These are phyloP conservation scores for Phoma herbarum DNA, from an alignment of 2,329 filamentous ascomycete species.

Conservation along the genomic window DNA sequence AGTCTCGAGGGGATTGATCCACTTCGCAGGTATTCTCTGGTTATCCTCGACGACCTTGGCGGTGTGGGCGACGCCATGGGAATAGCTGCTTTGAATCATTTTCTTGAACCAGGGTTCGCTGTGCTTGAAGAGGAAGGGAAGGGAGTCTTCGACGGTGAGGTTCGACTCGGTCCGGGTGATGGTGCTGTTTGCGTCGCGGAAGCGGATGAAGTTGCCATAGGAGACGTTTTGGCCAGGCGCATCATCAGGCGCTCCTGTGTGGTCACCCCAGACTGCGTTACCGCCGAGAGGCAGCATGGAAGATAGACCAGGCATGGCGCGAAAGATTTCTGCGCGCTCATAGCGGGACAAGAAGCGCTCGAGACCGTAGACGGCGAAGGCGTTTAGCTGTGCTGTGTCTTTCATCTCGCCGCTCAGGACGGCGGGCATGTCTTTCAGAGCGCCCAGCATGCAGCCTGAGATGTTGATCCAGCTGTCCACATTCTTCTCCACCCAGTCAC, in stretches of 20 bases:
- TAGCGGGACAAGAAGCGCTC: slow-evolving; percentile 93
- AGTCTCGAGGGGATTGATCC: slow-evolving; percentile 94
- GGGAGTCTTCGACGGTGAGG: slow-evolving; percentile 78
- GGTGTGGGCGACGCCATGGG: slow-evolving; percentile 85
- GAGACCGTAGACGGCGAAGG: slow-evolving; percentile 94
- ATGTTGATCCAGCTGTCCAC: slow-evolving; percentile 98
- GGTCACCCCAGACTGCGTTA: slow-evolving; percentile 92
- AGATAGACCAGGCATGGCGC: slow-evolving; percentile 95
- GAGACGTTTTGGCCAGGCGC: slow-evolving; percentile 73
- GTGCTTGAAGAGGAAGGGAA: slow-evolving; percentile 79
- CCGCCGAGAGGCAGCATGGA: slow-evolving; percentile 97
- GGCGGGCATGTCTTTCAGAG: slow-evolving; percentile 88
- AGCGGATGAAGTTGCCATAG: slow-evolving; percentile 86
- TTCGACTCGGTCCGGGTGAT: slow-evolving; percentile 66
- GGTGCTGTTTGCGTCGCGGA: slow-evolving; percentile 69
- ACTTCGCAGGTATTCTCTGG: slow-evolving; percentile 68
- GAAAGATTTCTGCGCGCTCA: slow-evolving; percentile 91
- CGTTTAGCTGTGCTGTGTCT: slow-evolving; percentile 94
- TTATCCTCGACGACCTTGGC: slow-evolving; percentile 77
- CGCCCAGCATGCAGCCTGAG: slow-evolving; percentile 96
- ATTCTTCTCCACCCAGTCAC: slow-evolving; percentile 87
- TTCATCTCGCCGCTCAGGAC: slow-evolving; percentile 97
- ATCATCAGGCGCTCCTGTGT: slow-evolving; percentile 89
- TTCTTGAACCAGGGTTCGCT: slow-evolving; percentile 87
- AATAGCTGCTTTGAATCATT: slow-evolving; percentile 78